phyloP scores from a whole-genome alignment of 2,329 filamentous ascomycete species.

The Cladophialophora carrionii region DNA sequence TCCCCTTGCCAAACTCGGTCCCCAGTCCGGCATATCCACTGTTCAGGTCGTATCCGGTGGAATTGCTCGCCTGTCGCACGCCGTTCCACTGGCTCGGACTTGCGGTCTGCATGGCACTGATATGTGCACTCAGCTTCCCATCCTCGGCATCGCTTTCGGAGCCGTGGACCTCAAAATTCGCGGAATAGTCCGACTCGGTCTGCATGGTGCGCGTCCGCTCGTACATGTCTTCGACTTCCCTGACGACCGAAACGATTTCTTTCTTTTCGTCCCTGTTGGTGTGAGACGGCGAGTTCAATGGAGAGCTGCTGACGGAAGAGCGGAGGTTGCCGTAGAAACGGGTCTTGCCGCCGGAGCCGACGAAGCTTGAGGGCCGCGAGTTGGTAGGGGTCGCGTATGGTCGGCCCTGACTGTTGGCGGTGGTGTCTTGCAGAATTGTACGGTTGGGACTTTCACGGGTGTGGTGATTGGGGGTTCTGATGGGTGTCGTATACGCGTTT shows the following conservation, averaged over 20 bases:
- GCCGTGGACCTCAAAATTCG: constrained; percentile 37
- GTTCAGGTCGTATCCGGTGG: constrained; percentile 36
- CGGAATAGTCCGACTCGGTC: constrained; percentile 34
- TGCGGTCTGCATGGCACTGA: constrained; percentile 32
- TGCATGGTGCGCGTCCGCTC: constrained; percentile 36
- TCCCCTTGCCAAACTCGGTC: constrained; percentile 42
- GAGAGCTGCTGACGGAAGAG: constrained; percentile 24
- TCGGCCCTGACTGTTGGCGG: constrained; percentile 43
- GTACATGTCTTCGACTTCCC: constrained; percentile 26
- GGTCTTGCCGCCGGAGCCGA: constrained; percentile 42
- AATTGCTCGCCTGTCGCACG: constrained; percentile 34
- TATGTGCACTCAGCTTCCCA: constrained; percentile 25
- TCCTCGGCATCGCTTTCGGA: constrained; percentile 27
- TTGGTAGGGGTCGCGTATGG: constrained; percentile 9
- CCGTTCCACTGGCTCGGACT: constrained; percentile 29
- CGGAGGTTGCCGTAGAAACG: constrained; percentile 48
- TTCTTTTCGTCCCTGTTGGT: constrained; percentile 18
- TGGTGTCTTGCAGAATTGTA: constrained; percentile 32
- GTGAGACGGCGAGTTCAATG: constrained; percentile 12
- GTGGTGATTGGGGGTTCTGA: constrained; percentile 1
- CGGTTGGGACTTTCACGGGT: constrained; percentile 4
- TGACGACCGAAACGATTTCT: not conserved
- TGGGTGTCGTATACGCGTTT: constrained; percentile 26
- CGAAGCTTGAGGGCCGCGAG: constrained; percentile 38
- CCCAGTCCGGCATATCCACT: constrained; percentile 38